Percentiles rank a stretch among this genome's conserved stretches.
These are phyloP conservation scores for Emergomyces africanus DNA, from an alignment of 2,329 filamentous ascomycete genomes.

Conservation along the genomic window DNA sequence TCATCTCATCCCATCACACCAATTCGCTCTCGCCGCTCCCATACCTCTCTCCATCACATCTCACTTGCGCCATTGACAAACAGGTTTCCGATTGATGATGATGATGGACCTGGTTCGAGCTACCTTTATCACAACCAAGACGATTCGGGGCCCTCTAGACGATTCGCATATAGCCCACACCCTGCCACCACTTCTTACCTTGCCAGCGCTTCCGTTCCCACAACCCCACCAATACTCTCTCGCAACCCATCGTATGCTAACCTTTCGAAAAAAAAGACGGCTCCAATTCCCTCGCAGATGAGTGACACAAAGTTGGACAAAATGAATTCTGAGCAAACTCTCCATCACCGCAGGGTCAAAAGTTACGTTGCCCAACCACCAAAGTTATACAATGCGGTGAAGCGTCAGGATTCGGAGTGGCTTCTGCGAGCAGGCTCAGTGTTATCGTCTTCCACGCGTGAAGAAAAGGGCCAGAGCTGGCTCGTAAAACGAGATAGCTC, in stretches of 20 bases:
- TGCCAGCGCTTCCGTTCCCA: conserved; percentile 29
- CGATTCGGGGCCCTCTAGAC: conserved; percentile 12
- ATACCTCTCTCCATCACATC: conserved; percentile 46
- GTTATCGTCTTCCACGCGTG: conserved; percentile 43
- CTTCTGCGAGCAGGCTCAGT: conserved; percentile 45
- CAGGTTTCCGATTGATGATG: conserved; percentile 40
- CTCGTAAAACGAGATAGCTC: conserved; percentile 43
- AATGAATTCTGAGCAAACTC: conserved; percentile 16
- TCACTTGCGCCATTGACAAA: conserved; percentile 48
- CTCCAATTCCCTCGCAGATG: conserved; percentile 20
- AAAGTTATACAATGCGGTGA: conserved; percentile 6
- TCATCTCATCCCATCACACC: conserved; percentile 13
- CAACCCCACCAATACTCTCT: conserved; percentile 32
- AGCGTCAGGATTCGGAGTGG: conserved; percentile 40
- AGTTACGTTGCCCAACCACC: conserved; percentile 5
- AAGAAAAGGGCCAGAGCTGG: conserved; percentile 52
- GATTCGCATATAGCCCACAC: conserved; percentile 19
- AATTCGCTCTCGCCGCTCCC: conserved; percentile 39
- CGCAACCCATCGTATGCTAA: conserved; percentile 26
- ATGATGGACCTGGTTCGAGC: conserved; percentile 15
- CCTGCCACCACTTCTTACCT: conserved; percentile 25
- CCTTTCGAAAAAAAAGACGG: conserved; percentile 19
- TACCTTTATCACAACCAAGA: conserved; percentile 19
- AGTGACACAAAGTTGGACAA: conserved; percentile 26
- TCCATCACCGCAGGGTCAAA: conserved; percentile 12